Conservation (phyloP, 306 rosid species). For the Vigna unguiculata region DNA sequence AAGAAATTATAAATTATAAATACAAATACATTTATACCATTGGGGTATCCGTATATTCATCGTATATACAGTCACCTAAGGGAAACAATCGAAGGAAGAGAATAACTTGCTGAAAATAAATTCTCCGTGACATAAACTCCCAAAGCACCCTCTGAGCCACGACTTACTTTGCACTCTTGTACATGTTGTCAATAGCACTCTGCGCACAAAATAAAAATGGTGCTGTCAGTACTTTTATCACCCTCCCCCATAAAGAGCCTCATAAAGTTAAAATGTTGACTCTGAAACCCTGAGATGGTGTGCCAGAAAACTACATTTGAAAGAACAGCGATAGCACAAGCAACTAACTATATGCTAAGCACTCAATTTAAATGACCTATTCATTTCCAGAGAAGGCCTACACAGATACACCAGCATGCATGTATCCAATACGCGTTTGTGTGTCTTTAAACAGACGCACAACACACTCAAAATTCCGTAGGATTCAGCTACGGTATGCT, state of each 20-base stretch:
- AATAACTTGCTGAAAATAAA: conserved; percentile 34
- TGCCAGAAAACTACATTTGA: background rate
- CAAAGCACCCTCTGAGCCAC: conserved; percentile 45
- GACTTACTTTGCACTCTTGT: conserved; percentile 70
- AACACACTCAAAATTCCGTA: background rate
- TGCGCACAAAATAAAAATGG: conserved; percentile 43
- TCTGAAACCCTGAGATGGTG: background rate
- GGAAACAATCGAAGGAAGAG: conserved; percentile 25
- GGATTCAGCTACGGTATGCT: background rate
- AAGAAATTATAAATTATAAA: too few relatives aligned
- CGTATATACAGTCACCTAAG: conserved; percentile 39
- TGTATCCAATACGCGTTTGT: background rate
- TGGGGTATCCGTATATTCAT: background rate
- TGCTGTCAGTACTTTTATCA: conserved; percentile 40
- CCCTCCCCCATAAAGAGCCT: background rate
- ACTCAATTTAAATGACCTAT: background rate
- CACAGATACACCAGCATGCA: background rate
- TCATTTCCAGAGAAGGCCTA: conserved; percentile 1
- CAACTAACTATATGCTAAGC: conserved; percentile 15
- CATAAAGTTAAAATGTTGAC: background rate
- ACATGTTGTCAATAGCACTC: conserved; percentile 76
- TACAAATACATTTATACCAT: background rate
- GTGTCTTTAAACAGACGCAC: background rate
- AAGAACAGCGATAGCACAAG: background rate
- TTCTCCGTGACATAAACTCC: conserved; percentile 36